A percentile compares a stretch with the other conserved stretches of the same genome.
These are phyloP conservation scores for Globisporangium carolinianum DNA, from an alignment of 352 stramenopile genomes.

Conservation along the genomic window DNA sequence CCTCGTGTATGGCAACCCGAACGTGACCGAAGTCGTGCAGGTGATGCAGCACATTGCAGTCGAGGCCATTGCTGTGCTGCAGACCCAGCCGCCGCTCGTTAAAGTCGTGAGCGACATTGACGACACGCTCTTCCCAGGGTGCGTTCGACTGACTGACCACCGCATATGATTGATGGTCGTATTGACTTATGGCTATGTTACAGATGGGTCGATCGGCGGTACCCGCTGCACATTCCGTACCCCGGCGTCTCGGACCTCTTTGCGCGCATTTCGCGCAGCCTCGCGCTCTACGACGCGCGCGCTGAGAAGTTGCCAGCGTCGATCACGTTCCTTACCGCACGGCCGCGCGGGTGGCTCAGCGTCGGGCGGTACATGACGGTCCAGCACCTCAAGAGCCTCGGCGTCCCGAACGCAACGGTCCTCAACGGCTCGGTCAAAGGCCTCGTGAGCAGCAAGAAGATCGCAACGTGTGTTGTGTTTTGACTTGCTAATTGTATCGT, in stretches of 20 bases:
- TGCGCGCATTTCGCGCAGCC: slow-evolving; percentile 47
- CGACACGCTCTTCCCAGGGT: slow-evolving; percentile 73
- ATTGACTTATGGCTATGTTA: no score
- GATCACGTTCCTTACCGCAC: slow-evolving; percentile 78
- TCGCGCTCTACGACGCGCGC: slow-evolving; percentile 25
- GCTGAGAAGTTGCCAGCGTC: slow-evolving; percentile 31
- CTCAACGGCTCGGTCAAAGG: slow-evolving; percentile 73
- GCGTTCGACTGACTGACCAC: neutral
- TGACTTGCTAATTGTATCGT: neutral
- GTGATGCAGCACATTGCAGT: slow-evolving; percentile 83
- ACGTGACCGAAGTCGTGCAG: slow-evolving; percentile 70
- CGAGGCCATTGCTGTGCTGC: slow-evolving; percentile 63
- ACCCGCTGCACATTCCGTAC: slow-evolving; percentile 72
- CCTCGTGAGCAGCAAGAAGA: slow-evolving; percentile 80
- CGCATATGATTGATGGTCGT: neutral
- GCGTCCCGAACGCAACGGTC: slow-evolving; percentile 67
- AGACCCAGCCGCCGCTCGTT: slow-evolving; percentile 45
- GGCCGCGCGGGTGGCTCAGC: slow-evolving; percentile 73
- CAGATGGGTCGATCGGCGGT: slow-evolving; percentile 64
- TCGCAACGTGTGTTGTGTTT: slow-evolving; percentile 32
- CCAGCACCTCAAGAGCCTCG: slow-evolving; percentile 71
- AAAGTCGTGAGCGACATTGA: slow-evolving; percentile 88
- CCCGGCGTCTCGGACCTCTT: slow-evolving; percentile 73
- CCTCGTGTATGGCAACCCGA: slow-evolving; percentile 72
- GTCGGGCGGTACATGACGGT: slow-evolving; percentile 73